Evolutionary conservation across 108 stramenopile species (phyloP), one percentile per base, ranked within the genome.

Genomic region (Cylindrotheca closterium): DNA sequence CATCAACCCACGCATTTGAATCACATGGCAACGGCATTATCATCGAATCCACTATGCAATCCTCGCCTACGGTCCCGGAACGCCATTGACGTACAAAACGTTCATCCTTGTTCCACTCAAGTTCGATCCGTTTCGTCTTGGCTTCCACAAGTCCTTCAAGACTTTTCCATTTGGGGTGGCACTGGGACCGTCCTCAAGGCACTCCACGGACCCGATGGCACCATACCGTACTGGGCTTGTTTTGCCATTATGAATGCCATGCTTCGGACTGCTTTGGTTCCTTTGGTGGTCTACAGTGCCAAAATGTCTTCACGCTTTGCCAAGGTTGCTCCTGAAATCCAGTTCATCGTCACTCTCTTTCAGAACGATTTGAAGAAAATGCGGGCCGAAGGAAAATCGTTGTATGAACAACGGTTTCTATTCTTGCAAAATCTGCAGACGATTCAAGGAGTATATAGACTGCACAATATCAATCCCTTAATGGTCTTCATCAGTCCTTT

Each of bases 321-420:
- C 34, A 86, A 83, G 58, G 88, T 91, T 0, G 78, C 84, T 1
- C 89, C 89, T n/a, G 93, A 94, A 67, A 70, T 94, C 3, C 87
- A 89, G 49, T 94, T 91, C 50, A 58, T 91, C 34, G 59, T 89
- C 5, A 79, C 74, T 12, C 68, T 79, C 24, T 91, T 87, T 68
- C 75, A 75, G 22, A 81, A 79, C 33, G 89, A 91, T 75, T 67
- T 89, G 30, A 73, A 79, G 51, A 67, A 64, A 46, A 70, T 88
- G 63, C 68, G 74, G 26, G 74, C 65, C 8, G 61, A 80, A 25
- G 79, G 74, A 12, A 75, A 68, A 15, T 30, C 57, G 12, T 51
- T 60, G 21, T 53, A 53, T 8, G 72, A 70, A 28, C 73, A 73
- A 58, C 69, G 75, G 23, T 31, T 64, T 29, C 53, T 90, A 49